phyloP scores from a whole-genome alignment of 805 yeast species.

The Candida berthetii region DNA sequence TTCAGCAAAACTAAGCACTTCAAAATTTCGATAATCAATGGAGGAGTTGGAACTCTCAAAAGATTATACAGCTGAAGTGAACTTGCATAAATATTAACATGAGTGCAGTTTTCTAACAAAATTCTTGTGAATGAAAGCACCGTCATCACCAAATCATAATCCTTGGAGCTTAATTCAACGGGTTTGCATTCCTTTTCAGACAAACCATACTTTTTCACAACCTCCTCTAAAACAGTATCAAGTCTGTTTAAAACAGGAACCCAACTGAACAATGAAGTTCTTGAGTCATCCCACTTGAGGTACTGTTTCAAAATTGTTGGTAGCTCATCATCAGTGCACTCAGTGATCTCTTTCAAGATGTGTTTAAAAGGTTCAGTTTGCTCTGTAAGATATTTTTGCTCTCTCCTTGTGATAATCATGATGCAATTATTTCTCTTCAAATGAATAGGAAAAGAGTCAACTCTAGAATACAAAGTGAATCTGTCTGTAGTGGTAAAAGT shows the following conservation, averaged over 20 bases:
- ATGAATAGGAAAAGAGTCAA: too few species aligned
- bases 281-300: constrained; percentile 52
- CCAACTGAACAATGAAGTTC: constrained; percentile 73
- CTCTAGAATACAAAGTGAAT: too few species aligned
- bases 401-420: constrained; percentile 21
- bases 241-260: constrained; percentile 68
- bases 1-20: constrained; percentile 36
- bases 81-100: constrained; percentile 63
- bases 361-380: constrained; percentile 25
- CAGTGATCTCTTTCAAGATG: constrained; percentile 31
- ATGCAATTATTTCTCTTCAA: too few species aligned
- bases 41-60: constrained; percentile 52
- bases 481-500: too few species aligned
- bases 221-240: constrained; percentile 55
- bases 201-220: constrained; percentile 47
- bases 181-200: constrained; percentile 41
- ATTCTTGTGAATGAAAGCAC: constrained; percentile 56
- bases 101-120: constrained; percentile 63
- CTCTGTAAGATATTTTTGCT: constrained; percentile 16
- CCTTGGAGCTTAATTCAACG: constrained; percentile 35
- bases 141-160: constrained; percentile 40
- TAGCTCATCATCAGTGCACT: constrained; percentile 32
- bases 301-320: constrained; percentile 30
- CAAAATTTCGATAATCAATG: constrained; percentile 53
- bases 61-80: constrained; percentile 53